Conservation (phyloP, 352 stramenopile genomes). For the Globisporangium okanoganense region DNA sequence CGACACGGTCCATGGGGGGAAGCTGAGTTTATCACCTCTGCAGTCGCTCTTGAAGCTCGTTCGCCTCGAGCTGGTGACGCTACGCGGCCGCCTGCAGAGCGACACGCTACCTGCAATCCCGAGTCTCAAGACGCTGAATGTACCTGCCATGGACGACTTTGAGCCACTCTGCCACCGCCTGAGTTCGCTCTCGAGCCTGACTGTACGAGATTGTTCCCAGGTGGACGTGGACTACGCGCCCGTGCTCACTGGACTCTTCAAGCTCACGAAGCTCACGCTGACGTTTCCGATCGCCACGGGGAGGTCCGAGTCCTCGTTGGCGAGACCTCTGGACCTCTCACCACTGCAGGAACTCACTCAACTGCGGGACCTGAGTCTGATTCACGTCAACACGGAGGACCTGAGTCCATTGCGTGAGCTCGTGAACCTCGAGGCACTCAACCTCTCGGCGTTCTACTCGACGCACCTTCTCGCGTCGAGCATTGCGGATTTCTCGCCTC, state of each 20-base stretch:
- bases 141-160: slow-evolving; percentile 5
- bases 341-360: neutral
- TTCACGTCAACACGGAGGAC: neutral
- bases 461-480: neutral
- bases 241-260: neutral
- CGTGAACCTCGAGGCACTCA: neutral
- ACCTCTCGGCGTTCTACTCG: slow-evolving; percentile 2
- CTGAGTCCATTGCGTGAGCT: neutral
- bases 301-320: neutral
- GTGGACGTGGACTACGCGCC: slow-evolving; percentile 4
- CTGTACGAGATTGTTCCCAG: slow-evolving; percentile 1
- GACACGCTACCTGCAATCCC: neutral
- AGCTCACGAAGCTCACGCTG: neutral
- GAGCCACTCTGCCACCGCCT: slow-evolving; percentile 1
- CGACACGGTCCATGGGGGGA: neutral
- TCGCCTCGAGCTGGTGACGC: neutral
- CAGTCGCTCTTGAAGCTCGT: neutral
- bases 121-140: neutral
- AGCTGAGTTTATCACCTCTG: neutral
- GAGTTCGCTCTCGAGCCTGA: neutral
- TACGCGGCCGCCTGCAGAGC: neutral
- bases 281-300: neutral
- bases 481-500: neutral
- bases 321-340: neutral
- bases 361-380: neutral